Percentiles rank a stretch among this genome's conserved stretches.
Evolutionary conservation across 2,329 filamentous ascomycete genomes (phyloP).

Genomic region (Lachnellula occidentalis): DNA sequence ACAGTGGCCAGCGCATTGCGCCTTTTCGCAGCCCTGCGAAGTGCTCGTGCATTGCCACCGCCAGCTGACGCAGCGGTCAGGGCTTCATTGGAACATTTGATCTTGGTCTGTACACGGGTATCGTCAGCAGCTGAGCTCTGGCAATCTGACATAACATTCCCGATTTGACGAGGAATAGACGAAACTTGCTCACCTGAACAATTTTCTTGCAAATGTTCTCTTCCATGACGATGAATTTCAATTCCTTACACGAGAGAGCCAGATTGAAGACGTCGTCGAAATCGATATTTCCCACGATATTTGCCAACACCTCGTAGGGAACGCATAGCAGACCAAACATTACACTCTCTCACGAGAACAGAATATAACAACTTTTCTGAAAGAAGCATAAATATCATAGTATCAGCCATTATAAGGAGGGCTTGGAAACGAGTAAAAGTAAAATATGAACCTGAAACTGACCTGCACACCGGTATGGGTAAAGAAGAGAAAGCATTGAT

Average conservation of each 20-base stretch:
- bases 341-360: conserved; percentile 8
- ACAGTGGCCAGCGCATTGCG: conserved; percentile 55
- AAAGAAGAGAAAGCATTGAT: background rate
- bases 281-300: conserved; percentile 23
- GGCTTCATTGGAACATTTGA: conserved; percentile 26
- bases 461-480: background rate
- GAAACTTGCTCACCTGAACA: conserved; percentile 20
- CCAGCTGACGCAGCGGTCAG: conserved; percentile 11
- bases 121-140: conserved; percentile 15
- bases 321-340: conserved; percentile 26
- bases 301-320: conserved; percentile 30
- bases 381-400: background rate
- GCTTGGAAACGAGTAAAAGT: background rate
- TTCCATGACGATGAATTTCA: conserved; percentile 24
- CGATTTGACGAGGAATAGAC: background rate
- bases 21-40: conserved; percentile 57
- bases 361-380: background rate
- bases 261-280: conserved; percentile 30
- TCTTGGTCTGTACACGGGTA: conserved; percentile 19
- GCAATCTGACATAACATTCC: conserved; percentile 7
- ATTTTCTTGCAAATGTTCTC: conserved; percentile 28
- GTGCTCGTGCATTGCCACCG: conserved; percentile 42
- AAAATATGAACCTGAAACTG: background rate
- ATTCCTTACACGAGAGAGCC: conserved; percentile 20
- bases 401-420: background rate